Conservation (phyloP, 495 filamentous ascomycete species). For the Aspergillus homomorphus region DNA sequence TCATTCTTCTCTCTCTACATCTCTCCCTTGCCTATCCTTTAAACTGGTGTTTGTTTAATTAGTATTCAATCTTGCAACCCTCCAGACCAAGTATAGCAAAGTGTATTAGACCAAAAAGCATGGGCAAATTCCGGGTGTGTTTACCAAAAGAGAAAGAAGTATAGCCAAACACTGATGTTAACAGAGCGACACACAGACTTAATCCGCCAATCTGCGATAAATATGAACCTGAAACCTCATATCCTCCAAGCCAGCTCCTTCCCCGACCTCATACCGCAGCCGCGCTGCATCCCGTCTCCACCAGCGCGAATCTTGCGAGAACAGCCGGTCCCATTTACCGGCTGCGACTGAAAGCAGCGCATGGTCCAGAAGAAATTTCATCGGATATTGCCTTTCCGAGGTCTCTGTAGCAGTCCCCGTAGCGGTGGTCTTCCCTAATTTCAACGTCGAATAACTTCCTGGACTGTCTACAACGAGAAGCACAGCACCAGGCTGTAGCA, state of each 20-base stretch:
- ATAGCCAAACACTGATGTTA: background rate
- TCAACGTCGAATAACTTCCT: constrained; percentile 82
- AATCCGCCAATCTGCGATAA: constrained; percentile 49
- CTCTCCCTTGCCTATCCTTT: background rate
- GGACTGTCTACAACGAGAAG: constrained; percentile 90
- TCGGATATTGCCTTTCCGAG: constrained; percentile 75
- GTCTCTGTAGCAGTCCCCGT: constrained; percentile 3
- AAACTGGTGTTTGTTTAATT: background rate
- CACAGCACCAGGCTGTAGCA: constrained; percentile 55
- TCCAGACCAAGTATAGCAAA: background rate
- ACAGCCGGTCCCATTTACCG: constrained; percentile 66
- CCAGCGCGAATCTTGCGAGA: constrained; percentile 75
- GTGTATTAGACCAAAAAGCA: too few relatives aligned
- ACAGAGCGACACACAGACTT: background rate
- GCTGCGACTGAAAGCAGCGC: constrained; percentile 57
- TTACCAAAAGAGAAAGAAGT: too few relatives aligned
- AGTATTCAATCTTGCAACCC: background rate
- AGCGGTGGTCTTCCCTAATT: constrained; percentile 47
- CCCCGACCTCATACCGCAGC: constrained; percentile 73
- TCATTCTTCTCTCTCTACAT: constrained; percentile 19
- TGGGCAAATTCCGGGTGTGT: too few relatives aligned
- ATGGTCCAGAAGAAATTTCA: constrained; percentile 89
- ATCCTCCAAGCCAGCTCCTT: constrained; percentile 66
- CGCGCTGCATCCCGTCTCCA: constrained; percentile 64
- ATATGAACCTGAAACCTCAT: constrained; percentile 93